Evolutionary conservation across 768 basidiomycete genomes (phyloP).

Genomic region (Coprinopsis sp.): DNA sequence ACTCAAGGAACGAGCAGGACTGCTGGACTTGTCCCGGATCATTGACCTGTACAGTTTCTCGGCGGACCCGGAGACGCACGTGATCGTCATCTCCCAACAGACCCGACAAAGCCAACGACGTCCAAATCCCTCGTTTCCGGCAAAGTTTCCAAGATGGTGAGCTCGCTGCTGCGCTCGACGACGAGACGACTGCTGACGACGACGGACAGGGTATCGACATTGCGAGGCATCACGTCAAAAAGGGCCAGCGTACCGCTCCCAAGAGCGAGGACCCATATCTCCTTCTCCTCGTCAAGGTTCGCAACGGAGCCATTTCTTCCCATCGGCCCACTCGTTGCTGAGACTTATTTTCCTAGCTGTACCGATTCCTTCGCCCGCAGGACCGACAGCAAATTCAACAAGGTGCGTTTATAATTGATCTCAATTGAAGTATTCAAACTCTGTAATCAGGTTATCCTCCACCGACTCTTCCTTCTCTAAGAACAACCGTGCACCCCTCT

Average conservation of each 20-base stretch:
- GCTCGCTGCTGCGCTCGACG: constrained; percentile 41
- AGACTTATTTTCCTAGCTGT: constrained; percentile 57
- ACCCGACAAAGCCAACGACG: too few species aligned
- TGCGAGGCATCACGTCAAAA: constrained; percentile 97
- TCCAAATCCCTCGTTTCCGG: constrained; percentile 49
- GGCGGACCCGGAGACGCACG: too few species aligned
- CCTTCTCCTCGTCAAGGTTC: constrained; percentile 94
- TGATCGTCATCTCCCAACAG: too few species aligned
- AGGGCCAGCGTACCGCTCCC: constrained; percentile 89
- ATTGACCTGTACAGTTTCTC: constrained; percentile 75
- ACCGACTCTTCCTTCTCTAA: constrained; percentile 95
- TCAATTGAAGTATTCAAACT: constrained; percentile 7
- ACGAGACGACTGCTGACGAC: constrained; percentile 16
- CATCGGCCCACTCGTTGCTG: constrained; percentile 1
- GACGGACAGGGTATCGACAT: constrained; percentile 88
- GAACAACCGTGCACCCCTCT: constrained; percentile 94
- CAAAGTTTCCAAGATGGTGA: constrained; percentile 79
- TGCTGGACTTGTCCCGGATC: too few species aligned
- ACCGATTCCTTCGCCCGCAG: constrained; percentile 98
- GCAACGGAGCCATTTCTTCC: constrained; percentile 13
- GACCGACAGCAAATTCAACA: constrained; percentile 95
- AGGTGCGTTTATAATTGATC: constrained; percentile 42
- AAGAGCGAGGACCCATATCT: constrained; percentile 99
- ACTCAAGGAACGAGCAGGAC: too few species aligned
- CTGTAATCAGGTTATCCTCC: constrained; percentile 73